A percentile compares a stretch with the other conserved stretches of the same genome.
These are phyloP conservation scores for Hypoxylon rickii DNA, from an alignment of 495 filamentous ascomycete genomes.

Conservation along the genomic window DNA sequence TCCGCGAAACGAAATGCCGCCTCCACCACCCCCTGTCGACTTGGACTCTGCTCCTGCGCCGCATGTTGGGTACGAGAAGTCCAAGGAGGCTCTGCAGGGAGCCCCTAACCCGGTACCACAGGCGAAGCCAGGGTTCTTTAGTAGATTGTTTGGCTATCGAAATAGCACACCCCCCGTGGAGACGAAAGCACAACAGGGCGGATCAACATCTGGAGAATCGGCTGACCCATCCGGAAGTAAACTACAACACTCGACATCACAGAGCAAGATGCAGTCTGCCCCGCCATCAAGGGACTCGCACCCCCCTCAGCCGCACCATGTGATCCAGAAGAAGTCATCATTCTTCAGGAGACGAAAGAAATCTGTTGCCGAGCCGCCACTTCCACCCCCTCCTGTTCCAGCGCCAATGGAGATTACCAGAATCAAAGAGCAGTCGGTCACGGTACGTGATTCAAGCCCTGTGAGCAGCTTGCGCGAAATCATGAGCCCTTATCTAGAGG, in stretches of 20 bases:
- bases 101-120: constrained; percentile 37
- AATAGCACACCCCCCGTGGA: constrained; percentile 33
- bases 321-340: constrained; percentile 85
- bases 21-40: constrained; percentile 41
- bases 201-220: constrained; percentile 28
- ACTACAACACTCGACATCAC: constrained; percentile 31
- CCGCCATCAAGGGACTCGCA: constrained; percentile 53
- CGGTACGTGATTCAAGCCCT: constrained; percentile 62
- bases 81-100: constrained; percentile 50
- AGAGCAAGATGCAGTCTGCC: constrained; percentile 47
- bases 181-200: constrained; percentile 36
- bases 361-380: constrained; percentile 64
- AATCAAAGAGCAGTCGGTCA: constrained; percentile 35
- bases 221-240: constrained; percentile 19
- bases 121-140: constrained; percentile 81
- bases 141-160: constrained; percentile 78
- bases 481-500: constrained; percentile 83
- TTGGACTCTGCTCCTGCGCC: constrained; percentile 57
- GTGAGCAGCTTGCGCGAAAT: constrained; percentile 83
- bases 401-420: constrained; percentile 37
- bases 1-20: constrained; percentile 37
- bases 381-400: constrained; percentile 39
- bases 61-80: constrained; percentile 61
- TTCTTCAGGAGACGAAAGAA: constrained; percentile 95
- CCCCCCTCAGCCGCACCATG: constrained; percentile 46